Conservation (phyloP, 805 yeast genomes). For the Candida tallmaniae region DNA sequence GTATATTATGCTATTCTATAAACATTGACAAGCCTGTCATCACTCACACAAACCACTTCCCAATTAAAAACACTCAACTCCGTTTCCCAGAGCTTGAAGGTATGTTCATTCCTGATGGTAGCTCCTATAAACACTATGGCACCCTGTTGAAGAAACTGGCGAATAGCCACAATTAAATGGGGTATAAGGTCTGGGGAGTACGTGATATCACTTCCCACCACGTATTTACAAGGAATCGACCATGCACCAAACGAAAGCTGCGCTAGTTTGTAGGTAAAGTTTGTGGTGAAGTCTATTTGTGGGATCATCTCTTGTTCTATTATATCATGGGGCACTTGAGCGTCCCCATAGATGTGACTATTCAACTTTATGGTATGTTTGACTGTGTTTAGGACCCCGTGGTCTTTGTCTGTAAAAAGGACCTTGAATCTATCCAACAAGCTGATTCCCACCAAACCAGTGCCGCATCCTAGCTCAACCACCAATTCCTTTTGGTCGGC, state of each 20-base stretch:
- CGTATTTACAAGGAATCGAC: conserved; percentile 32
- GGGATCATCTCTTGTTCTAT: conserved; percentile 1
- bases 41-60: conserved; percentile 10
- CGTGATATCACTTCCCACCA: conserved; percentile 86
- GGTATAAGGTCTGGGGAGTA: conserved; percentile 66
- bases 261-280: conserved; percentile 8
- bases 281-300: not conserved
- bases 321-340: not conserved
- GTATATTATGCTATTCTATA: not conserved
- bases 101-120: conserved; percentile 57
- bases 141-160: conserved; percentile 30
- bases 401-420: conserved; percentile 66
- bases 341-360: conserved; percentile 37
- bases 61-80: conserved; percentile 19
- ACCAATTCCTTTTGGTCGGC: conserved; percentile 19
- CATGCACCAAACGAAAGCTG: conserved; percentile 57
- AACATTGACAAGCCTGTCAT: not conserved
- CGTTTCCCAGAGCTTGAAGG: conserved; percentile 31
- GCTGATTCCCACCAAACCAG: conserved; percentile 70
- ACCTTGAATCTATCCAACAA: conserved; percentile 29
- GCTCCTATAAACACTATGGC: conserved; percentile 56
- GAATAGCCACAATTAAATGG: conserved; percentile 46
- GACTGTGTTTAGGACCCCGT: conserved; percentile 46
- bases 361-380: conserved; percentile 9
- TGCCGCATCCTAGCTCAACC: conserved; percentile 84